Evolutionary conservation across 192 early-diverging fungal genomes (phyloP).

Genomic region (Coemansia sp.): DNA sequence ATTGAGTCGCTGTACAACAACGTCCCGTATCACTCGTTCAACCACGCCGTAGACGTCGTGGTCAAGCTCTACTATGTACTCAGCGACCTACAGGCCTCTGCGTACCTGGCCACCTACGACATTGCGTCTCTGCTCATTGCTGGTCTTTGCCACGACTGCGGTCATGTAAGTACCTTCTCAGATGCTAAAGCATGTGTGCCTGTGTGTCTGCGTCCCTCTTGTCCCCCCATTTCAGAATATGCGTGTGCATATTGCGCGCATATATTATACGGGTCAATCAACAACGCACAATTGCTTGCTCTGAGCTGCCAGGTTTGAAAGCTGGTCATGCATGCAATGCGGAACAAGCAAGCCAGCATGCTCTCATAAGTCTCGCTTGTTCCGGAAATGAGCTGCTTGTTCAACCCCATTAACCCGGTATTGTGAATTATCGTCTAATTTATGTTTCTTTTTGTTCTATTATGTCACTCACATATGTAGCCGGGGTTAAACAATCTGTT

Average conservation of each 20-base stretch:
- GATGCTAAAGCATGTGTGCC: background rate
- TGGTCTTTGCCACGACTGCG: slow-evolving; percentile 89
- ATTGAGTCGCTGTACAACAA: slow-evolving; percentile 78
- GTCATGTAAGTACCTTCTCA: slow-evolving; percentile 61
- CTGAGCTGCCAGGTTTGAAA: background rate
- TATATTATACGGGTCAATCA: slow-evolving; percentile 4
- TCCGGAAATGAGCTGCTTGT: background rate
- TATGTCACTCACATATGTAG: slow-evolving; percentile 23
- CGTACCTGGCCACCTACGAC: slow-evolving; percentile 69
- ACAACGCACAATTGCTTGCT: background rate
- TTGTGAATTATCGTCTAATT: background rate
- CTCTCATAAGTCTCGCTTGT: background rate
- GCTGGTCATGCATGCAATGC: background rate
- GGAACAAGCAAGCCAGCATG: too few relatives aligned
- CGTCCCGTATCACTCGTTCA: slow-evolving; percentile 92
- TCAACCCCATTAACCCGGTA: background rate
- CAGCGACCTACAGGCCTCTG: slow-evolving; percentile 63
- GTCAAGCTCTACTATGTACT: slow-evolving; percentile 81
- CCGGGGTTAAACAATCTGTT: slow-evolving; percentile 92
- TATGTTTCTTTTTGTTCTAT: slow-evolving; percentile 17
- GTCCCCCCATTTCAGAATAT: background rate
- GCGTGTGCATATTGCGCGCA: background rate
- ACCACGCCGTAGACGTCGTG: slow-evolving; percentile 88
- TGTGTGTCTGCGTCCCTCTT: slow-evolving; percentile 2
- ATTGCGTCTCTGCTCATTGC: slow-evolving; percentile 76